Base-by-base conservation (phyloP, 768 basidiomycete genomes). In the Amanita inopinata region DNA sequence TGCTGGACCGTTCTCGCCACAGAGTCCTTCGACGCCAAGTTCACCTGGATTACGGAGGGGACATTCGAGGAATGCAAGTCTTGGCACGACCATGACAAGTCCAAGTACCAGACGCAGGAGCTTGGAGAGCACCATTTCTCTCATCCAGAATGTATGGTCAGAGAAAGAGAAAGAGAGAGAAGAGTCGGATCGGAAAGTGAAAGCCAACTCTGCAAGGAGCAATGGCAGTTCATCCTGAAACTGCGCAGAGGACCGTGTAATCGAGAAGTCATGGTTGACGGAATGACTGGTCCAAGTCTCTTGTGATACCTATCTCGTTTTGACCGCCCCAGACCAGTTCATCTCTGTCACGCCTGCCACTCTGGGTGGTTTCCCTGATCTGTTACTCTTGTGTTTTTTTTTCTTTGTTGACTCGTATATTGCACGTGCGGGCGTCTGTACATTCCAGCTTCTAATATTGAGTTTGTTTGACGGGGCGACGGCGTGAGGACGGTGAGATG, bases 81-180 rank as follows among this genome's bases (percentile, higher is more conserved):
- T 97, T 48, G 94, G 94, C 3, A 97, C 94, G 50, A 97, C 93
- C 50, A 84, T 82, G 78, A 94, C 93, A 38, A 87, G 83, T 54
- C 94, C 96, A 10, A 92, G 88, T 59, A 98, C 83, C 38, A 69
- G 96, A 50, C 69, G 94, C 62, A 69, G 94, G 59, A 90, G 86
- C 58, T 61, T 98, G 59, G 94, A 97, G 70, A 92, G 85, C 59
- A 98, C 96, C 40, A 91, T 93, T 71, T 83, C 83, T 48, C 75
- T 97, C 58, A 94, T 98, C 55, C 83, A 92, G 62, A 89, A 90
- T 51, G 94, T 86, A 4, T 79, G 83, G 62, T 64, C 67, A 35
- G 65, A 63, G 22, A 47, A 46, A 27, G 46, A 52, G 19, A 47
- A 50, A 33, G 38, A 39, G 22, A 43, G 2, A 35, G 15, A 20